phyloP scores from a whole-genome alignment of 2,329 filamentous ascomycete genomes.

The Verticillium nubilum region DNA sequence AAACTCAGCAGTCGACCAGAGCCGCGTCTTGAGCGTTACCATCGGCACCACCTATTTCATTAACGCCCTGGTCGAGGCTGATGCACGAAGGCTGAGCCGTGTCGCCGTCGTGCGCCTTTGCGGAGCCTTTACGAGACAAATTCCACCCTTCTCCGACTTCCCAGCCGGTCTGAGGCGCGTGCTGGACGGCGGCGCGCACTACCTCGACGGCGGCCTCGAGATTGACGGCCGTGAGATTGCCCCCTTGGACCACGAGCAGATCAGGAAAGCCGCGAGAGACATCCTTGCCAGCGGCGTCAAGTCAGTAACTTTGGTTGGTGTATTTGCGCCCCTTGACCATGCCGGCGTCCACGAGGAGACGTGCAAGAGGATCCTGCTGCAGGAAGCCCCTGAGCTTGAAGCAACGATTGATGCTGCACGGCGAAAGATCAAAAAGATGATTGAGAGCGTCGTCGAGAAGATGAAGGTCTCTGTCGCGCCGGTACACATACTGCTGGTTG shows the following conservation, averaged over 20 bases:
- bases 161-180: slow-evolving; percentile 32
- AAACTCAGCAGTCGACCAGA: slow-evolving; percentile 28
- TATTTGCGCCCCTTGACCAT: slow-evolving; percentile 41
- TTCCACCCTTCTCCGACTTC: slow-evolving; percentile 41
- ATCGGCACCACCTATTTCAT: slow-evolving; percentile 47
- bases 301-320: slow-evolving; percentile 34
- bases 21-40: slow-evolving; percentile 37
- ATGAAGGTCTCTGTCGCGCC: slow-evolving; percentile 51
- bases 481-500: slow-evolving; percentile 49
- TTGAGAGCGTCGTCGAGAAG: slow-evolving; percentile 47
- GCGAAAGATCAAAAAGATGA: slow-evolving; percentile 34
- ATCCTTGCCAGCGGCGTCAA: slow-evolving; percentile 29
- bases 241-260: slow-evolving; percentile 28
- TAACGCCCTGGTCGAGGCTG: slow-evolving; percentile 41
- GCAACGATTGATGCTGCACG: slow-evolving; percentile 15
- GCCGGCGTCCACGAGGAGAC: slow-evolving; percentile 32
- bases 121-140: slow-evolving; percentile 35
- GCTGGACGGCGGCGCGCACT: slow-evolving; percentile 33
- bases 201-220: slow-evolving; percentile 40
- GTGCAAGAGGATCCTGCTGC: slow-evolving; percentile 28
- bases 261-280: slow-evolving; percentile 23
- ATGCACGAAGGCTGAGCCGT: slow-evolving; percentile 32
- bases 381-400: slow-evolving; percentile 25
- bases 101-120: slow-evolving; percentile 42
- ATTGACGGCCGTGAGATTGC: slow-evolving; percentile 42